phyloP scores from a whole-genome alignment of 306 rosid genomes.

The Pyrus bretschneideri region DNA sequence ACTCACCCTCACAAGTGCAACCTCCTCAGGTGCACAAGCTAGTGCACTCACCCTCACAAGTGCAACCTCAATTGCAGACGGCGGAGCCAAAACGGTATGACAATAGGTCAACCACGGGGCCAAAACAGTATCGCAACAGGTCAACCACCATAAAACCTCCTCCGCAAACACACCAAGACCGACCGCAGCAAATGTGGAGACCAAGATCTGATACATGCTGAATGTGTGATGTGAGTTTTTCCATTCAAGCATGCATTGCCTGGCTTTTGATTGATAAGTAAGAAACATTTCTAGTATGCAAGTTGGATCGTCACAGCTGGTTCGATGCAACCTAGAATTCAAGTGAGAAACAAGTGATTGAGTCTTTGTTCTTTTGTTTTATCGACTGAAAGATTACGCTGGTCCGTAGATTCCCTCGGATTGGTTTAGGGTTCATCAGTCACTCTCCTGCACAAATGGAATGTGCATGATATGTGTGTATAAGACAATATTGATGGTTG shows the following conservation, averaged over 20 bases:
- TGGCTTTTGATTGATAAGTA: not conserved
- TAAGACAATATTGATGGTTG: not conserved
- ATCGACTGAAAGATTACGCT: not conserved
- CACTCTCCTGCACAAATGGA: not conserved
- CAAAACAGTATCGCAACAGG: not conserved
- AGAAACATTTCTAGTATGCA: not conserved
- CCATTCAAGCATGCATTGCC: not conserved
- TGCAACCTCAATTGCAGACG: slow-evolving; percentile 1
- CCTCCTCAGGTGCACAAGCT: not conserved
- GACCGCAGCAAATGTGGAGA: slow-evolving; percentile 48
- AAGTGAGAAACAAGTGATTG: not conserved
- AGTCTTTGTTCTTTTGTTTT: not conserved
- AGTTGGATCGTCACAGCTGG: not conserved
- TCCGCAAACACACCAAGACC: slow-evolving; percentile 11
- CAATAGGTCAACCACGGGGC: slow-evolving; percentile 2
- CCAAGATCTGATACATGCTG: slow-evolving; percentile 19
- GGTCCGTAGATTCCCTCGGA: not conserved
- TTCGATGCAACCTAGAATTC: not conserved
- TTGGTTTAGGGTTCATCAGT: not conserved
- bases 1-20: not conserved
- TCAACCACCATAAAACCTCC: slow-evolving; percentile 11
- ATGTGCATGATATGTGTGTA: not conserved
- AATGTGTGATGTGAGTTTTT: not conserved
- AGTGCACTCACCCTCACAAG: not conserved
- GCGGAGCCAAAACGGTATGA: not conserved